Conservation (phyloP, 495 filamentous ascomycete genomes). For the Monascus purpureus region DNA sequence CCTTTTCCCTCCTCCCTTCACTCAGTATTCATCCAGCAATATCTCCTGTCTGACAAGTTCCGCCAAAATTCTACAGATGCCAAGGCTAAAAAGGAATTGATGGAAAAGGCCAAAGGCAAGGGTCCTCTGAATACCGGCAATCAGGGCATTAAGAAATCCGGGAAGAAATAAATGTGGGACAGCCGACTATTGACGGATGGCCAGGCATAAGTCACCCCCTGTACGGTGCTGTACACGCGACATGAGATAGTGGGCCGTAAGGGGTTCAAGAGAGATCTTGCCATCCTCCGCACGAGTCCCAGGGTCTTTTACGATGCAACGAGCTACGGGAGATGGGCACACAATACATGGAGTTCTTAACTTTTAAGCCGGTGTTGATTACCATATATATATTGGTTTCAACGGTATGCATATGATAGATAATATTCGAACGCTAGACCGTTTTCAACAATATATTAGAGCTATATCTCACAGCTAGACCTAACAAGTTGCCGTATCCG, state of each 20-base stretch:
- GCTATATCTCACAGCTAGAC: too few species aligned
- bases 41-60: not conserved
- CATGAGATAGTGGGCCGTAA: too few species aligned
- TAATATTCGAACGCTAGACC: too few species aligned
- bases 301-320: not conserved
- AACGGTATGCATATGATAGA: too few species aligned
- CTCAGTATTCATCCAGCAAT: not conserved
- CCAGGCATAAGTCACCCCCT: too few species aligned
- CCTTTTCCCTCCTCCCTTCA: too few species aligned
- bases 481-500: too few species aligned
- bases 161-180: conserved; percentile 53
- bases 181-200: not conserved
- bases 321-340: conserved; percentile 4
- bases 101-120: conserved; percentile 46
- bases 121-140: conserved; percentile 56
- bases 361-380: conserved; percentile 5
- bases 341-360: not conserved
- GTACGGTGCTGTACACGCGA: too few species aligned
- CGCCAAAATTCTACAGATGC: conserved; percentile 36
- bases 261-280: too few species aligned
- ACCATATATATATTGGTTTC: not conserved
- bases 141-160: conserved; percentile 83
- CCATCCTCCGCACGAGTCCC: too few species aligned
- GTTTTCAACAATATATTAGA: too few species aligned
- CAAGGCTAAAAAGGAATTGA: conserved; percentile 63